A percentile compares a stretch with the other conserved stretches of the same genome.
These are phyloP conservation scores for Trichoderma asperellum DNA, from an alignment of 2,329 filamentous ascomycete genomes.

Conservation along the genomic window DNA sequence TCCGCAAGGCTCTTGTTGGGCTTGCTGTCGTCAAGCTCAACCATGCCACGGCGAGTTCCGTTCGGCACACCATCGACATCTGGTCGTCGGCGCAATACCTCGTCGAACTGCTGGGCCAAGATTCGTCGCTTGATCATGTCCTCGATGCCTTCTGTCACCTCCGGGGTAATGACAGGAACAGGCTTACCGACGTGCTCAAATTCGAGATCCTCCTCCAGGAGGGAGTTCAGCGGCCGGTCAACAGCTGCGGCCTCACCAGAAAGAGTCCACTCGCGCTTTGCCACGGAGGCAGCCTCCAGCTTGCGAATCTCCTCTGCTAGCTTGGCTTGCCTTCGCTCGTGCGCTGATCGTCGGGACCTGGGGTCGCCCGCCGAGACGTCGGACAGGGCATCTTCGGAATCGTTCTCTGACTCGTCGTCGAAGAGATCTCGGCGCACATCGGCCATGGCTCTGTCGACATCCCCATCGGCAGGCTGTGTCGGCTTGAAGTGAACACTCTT, in stretches of 20 bases:
- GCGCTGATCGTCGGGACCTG: conserved; percentile 75
- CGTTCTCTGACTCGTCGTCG: conserved; percentile 70
- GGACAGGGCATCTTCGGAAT: conserved; percentile 66
- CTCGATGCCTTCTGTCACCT: conserved; percentile 89
- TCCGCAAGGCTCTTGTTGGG: conserved; percentile 86
- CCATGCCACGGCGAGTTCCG: conserved; percentile 68
- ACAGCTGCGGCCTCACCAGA: conserved; percentile 82
- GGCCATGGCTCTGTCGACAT: conserved; percentile 81
- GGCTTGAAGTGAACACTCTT: conserved; percentile 48
- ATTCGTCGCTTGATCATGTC: conserved; percentile 93
- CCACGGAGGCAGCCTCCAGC: conserved; percentile 85
- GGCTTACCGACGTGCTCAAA: conserved; percentile 96
- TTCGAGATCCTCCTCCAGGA: conserved; percentile 92
- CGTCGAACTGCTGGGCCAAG: conserved; percentile 86
- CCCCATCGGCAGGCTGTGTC: conserved; percentile 59
- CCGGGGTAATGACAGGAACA: conserved; percentile 88
- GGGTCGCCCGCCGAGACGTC: conserved; percentile 71
- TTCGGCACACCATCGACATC: conserved; percentile 68
- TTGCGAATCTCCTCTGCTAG: conserved; percentile 88
- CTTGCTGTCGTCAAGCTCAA: conserved; percentile 86
- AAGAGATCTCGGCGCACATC: conserved; percentile 90
- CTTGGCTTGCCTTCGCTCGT: conserved; percentile 85
- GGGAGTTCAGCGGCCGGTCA: conserved; percentile 85
- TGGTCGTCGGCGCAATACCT: conserved; percentile 80
- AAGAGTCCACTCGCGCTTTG: conserved; percentile 88